Conservation (phyloP, 2,329 filamentous ascomycete species). For the Alternaria gansuensis region DNA sequence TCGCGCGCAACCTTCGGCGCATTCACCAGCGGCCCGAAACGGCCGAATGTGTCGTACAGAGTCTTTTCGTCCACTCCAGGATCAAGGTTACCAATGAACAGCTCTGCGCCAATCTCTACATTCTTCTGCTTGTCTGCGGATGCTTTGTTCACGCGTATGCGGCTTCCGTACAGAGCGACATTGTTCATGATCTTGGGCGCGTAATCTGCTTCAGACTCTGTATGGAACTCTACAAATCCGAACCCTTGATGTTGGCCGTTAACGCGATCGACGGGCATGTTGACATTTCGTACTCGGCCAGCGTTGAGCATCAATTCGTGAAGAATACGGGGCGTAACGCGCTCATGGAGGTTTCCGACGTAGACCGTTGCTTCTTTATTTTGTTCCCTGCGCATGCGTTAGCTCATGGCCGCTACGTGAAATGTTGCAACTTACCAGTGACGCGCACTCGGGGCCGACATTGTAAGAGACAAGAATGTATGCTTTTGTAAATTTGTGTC, state of each 20-base stretch:
- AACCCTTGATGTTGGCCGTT: conserved; percentile 97
- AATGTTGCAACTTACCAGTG: conserved; percentile 70
- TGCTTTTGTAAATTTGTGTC: neutral
- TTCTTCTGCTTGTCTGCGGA: conserved; percentile 93
- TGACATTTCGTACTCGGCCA: conserved; percentile 96
- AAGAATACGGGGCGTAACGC: conserved; percentile 85
- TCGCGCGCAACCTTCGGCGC: conserved; percentile 90
- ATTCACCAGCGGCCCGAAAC: conserved; percentile 85
- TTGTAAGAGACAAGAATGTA: conserved; percentile 48
- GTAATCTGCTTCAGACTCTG: conserved; percentile 95
- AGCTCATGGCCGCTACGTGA: conserved; percentile 18
- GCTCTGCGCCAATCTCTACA: conserved; percentile 92
- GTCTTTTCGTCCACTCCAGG: conserved; percentile 94
- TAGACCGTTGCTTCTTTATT: conserved; percentile 99
- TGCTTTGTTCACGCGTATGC: conserved; percentile 94
- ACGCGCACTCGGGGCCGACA: conserved; percentile 69
- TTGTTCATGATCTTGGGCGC: conserved; percentile 97
- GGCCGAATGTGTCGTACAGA: conserved; percentile 92
- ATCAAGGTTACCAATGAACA: conserved; percentile 96
- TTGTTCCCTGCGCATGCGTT: conserved; percentile 66
- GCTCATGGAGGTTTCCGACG: conserved; percentile 97
- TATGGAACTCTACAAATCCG: conserved; percentile 98
- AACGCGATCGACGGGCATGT: conserved; percentile 97
- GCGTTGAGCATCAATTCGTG: conserved; percentile 99
- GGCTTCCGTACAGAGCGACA: conserved; percentile 90